Evolutionary conservation across 768 basidiomycete species (phyloP), one percentile per base, ranked within the genome.

Genomic region (Lactarius evosmus): DNA sequence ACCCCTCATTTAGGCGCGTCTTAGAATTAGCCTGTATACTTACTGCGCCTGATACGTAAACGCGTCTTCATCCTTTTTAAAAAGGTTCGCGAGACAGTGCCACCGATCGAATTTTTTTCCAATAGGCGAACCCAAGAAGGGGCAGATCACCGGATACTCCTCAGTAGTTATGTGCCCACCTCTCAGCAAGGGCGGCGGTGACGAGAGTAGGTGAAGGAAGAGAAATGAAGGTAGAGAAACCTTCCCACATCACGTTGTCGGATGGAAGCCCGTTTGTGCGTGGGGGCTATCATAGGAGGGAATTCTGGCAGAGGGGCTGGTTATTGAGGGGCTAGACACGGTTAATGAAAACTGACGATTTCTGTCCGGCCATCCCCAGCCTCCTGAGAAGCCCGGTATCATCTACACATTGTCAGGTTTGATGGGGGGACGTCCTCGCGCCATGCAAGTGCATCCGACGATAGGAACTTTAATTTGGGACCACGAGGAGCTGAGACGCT

Each of bases 371-470:
- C n/a, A 70, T 76, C 8, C 83, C 82, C 30, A 93, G 86, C 2
- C 82, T 81, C 52, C 74, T 71, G 22, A 87, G 78, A 46, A 94
- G 73, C 36, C 86, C 82, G 44, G 79, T 78, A 69, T 95, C 88
- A 30, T 79, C 80, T 7, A 84, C 83, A 27, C 88, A 86, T 50
- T 72, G 70, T 30, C 93, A 85, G 71, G 94, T 79, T 65, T 83
- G 78, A 63, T 94, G 95, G 79, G 36, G 91, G 91, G 25, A 95
- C 81, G 69, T 93, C 91, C 61, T 88, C 0, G 89, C 84, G 69
- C 93, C 92, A 68, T 94, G 95, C 44, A 95, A 76, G 73, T 92
- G 95, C 41, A 95, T 92, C 92, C 93, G 69, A 16, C 14, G n/a
- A 53, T 34, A 56, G 16, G 34, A 49, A 44, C 46, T 34, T 25